phyloP scores from a whole-genome alignment of 192 early-diverging fungal species.

The Pilaira anomala region DNA sequence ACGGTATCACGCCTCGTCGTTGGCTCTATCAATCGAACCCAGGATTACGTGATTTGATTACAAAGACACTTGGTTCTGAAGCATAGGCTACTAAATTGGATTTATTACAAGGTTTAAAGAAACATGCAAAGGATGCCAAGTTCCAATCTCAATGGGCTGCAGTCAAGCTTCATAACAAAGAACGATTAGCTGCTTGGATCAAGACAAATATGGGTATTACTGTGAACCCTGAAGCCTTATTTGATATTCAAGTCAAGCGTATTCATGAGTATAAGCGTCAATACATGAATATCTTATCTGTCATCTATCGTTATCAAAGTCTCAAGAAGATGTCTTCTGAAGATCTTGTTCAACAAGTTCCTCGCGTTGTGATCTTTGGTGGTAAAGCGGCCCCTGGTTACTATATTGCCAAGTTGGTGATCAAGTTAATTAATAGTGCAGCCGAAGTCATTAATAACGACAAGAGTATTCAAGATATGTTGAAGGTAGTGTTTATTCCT shows the following conservation, averaged over 20 bases:
- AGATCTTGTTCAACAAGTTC: constrained; percentile 65
- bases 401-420: constrained; percentile 97
- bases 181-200: constrained; percentile 85
- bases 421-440: constrained; percentile 98
- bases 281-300: constrained; percentile 96
- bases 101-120: constrained; percentile 63
- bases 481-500: constrained; percentile 96
- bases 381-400: constrained; percentile 98
- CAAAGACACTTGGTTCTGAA: constrained; percentile 68
- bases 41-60: constrained; percentile 76
- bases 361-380: constrained; percentile 91
- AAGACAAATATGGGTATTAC: constrained; percentile 61
- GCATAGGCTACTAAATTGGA: constrained; percentile 78
- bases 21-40: constrained; percentile 99
- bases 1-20: constrained; percentile 94
- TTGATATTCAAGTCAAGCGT: constrained; percentile 98
- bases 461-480: constrained; percentile 68
- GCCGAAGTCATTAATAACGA: constrained; percentile 88
- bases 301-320: constrained; percentile 89
- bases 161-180: constrained; percentile 91
- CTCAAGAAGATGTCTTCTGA: constrained; percentile 77
- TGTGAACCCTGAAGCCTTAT: constrained; percentile 85
- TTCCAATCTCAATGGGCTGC: constrained; percentile 87
- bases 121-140: constrained; percentile 53
- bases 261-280: constrained; percentile 99